Evolutionary conservation across 1,139 yeast species (phyloP), one percentile per base, ranked within the genome.

Genomic region (Geotrichum aggregatum): DNA sequence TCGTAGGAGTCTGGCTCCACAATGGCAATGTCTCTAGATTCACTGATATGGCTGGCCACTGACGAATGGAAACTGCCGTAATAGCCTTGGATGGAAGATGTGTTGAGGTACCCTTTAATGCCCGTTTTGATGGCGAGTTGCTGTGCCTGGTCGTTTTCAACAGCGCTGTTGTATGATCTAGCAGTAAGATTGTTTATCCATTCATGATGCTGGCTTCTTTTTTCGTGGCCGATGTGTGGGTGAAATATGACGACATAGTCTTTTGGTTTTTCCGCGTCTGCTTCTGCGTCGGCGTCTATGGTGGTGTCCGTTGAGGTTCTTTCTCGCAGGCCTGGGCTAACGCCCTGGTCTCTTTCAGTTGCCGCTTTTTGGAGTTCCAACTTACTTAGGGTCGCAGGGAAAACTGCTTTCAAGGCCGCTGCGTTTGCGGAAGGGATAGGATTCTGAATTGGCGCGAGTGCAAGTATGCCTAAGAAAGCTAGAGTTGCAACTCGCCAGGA

Each of bases 101-200:
- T 73, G 58, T 75, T 66, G 69, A 84, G 85, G 24, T 76, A 67
- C 61, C 81, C 84, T 44, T 76, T 67, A 58, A 84, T 75, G 60
- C 88, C n/a, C 24, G 16, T 26, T 28, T 11, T 19, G 26, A 11
- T 34, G 7, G 28, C 8, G 7, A 24, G 8, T 16, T 13, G 24
- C 22, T 18, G 24, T 6, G 26, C 46, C 50, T n/a, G 38, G 30
- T 13, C 41, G n/a, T 46, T 14, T 10, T 38, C 44, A 3, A 22
- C 11, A 16, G 40, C 49, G 42, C 38, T 28, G 13, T 7, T 21
- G 14, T 22, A 26, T 13, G 41, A 44, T 18, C 44, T 42, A 5
- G 13, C 13, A 2, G 49, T 19, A n/a, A 43, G 22, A 5, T 47
- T 38, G 38, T 47, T 31, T 3, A 57, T 47, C 61, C 61, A 59